These are phyloP conservation scores for Xanthoconium separans DNA, from an alignment of 1,284 basidiomycete species.

Conservation along the genomic window DNA sequence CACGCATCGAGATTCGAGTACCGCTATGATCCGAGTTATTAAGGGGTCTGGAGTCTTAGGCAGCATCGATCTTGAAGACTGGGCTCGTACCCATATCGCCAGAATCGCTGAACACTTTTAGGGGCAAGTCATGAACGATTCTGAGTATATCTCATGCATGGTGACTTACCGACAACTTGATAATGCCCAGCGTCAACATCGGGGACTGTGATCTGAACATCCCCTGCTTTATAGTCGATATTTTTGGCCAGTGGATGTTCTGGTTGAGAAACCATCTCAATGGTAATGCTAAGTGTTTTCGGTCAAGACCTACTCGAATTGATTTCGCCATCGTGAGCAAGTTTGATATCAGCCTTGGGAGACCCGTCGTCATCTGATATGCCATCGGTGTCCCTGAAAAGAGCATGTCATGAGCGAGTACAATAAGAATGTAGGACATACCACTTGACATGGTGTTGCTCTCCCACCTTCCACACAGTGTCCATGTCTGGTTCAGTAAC, in stretches of 20 bases:
- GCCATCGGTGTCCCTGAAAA: constrained; percentile 34
- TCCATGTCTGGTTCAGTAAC: constrained; percentile 31
- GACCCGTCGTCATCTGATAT: neutral
- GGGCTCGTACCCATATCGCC: constrained; percentile 31
- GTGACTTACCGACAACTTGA: constrained; percentile 36
- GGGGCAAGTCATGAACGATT: neutral
- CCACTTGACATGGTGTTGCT: constrained; percentile 37
- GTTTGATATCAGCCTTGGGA: constrained; percentile 10
- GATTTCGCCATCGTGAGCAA: constrained; percentile 28
- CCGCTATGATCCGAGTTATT: too few relatives aligned
- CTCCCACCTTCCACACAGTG: constrained; percentile 36
- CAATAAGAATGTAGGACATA: constrained; percentile 17
- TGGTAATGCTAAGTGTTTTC: neutral
- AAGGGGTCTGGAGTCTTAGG: too few relatives aligned
- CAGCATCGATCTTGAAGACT: too few relatives aligned
- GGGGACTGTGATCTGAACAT: constrained; percentile 35
- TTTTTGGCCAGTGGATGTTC: constrained; percentile 22
- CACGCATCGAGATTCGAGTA: too few relatives aligned
- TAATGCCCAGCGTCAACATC: constrained; percentile 34
- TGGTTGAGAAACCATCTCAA: neutral
- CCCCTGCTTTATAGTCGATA: constrained; percentile 36
- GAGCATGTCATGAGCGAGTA: neutral
- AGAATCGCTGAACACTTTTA: constrained; percentile 51
- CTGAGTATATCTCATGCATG: neutral
- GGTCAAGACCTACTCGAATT: constrained; percentile 26